Evolutionary conservation across 495 filamentous ascomycete genomes (phyloP).

Genomic region (Hypoxylon crocopeplum): DNA sequence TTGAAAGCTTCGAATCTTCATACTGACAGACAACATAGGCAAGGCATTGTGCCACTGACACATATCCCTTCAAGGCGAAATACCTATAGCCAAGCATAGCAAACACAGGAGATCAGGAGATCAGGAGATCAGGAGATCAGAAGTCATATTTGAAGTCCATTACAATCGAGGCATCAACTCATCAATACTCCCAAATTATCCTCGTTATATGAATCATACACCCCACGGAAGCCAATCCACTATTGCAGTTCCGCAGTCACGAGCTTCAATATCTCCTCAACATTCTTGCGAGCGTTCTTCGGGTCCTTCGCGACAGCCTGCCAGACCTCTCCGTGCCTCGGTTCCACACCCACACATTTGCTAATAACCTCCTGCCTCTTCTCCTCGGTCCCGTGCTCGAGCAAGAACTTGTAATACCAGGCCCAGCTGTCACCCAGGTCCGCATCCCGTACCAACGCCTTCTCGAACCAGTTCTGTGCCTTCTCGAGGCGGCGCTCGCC

Average conservation of each 20-base stretch:
- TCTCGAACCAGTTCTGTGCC: constrained; percentile 95
- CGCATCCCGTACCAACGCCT: constrained; percentile 83
- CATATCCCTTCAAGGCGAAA: too few species aligned
- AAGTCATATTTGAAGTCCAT: too few species aligned
- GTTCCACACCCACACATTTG: constrained; percentile 79
- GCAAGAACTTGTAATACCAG: constrained; percentile 94
- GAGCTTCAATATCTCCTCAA: constrained; percentile 82
- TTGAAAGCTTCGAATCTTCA: too few species aligned
- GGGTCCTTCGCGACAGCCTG: constrained; percentile 85
- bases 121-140: too few species aligned
- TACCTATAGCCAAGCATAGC: too few species aligned
- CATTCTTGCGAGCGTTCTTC: constrained; percentile 70
- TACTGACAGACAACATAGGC: too few species aligned
- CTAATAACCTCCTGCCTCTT: constrained; percentile 80
- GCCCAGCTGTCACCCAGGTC: constrained; percentile 95
- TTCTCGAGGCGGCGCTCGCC: constrained; percentile 80
- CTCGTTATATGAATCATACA: too few species aligned
- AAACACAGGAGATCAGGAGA: too few species aligned
- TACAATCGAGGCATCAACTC: too few species aligned
- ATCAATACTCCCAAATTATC: too few species aligned
- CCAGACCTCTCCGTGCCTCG: constrained; percentile 93
- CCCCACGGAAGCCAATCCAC: too few species aligned
- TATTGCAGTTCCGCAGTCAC: constrained; percentile 64
- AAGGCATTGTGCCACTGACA: too few species aligned
- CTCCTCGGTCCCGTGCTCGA: constrained; percentile 91